These are phyloP conservation scores for Hypomyces perniciosus DNA, from an alignment of 2,329 filamentous ascomycete genomes.

Conservation along the genomic window DNA sequence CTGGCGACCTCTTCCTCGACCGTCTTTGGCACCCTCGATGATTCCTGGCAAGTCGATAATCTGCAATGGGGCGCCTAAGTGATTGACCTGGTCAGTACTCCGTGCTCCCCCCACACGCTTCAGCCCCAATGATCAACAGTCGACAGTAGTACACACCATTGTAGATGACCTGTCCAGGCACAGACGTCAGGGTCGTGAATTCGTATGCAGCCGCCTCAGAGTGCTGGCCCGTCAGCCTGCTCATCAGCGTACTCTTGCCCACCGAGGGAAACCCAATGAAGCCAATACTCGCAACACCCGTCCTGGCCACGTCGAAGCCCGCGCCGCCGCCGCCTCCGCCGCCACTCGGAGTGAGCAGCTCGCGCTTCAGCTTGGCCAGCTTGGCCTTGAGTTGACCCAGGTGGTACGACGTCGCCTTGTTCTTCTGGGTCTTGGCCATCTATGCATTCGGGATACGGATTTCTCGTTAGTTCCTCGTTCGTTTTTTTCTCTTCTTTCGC, in stretches of 20 bases:
- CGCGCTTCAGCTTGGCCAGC: constrained; percentile 93
- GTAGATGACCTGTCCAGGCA: constrained; percentile 91
- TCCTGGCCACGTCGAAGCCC: constrained; percentile 96
- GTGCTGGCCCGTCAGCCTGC: constrained; percentile 86
- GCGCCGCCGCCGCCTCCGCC: constrained; percentile 79
- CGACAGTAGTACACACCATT: constrained; percentile 52
- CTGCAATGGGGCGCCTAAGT: constrained; percentile 76
- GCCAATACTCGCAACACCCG: constrained; percentile 91
- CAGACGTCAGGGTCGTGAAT: constrained; percentile 96
- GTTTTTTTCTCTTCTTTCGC: not conserved
- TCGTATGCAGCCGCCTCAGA: constrained; percentile 97
- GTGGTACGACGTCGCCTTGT: constrained; percentile 92
- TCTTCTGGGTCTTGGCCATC: constrained; percentile 97
- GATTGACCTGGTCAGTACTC: constrained; percentile 4
- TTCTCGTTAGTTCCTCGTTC: constrained; percentile 11
- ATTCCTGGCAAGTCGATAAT: constrained; percentile 98
- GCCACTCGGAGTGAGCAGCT: constrained; percentile 79
- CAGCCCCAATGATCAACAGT: not conserved
- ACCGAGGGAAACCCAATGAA: constrained; percentile 99
- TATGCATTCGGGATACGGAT: constrained; percentile 27
- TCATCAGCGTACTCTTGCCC: constrained; percentile 98
- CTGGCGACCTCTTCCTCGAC: constrained; percentile 93
- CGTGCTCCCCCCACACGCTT: too few relatives aligned
- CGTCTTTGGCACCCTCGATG: constrained; percentile 97
- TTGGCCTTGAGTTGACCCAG: constrained; percentile 96